Base-by-base conservation (phyloP, 495 filamentous ascomycete species). In the Hypoxylon crocopeplum region DNA sequence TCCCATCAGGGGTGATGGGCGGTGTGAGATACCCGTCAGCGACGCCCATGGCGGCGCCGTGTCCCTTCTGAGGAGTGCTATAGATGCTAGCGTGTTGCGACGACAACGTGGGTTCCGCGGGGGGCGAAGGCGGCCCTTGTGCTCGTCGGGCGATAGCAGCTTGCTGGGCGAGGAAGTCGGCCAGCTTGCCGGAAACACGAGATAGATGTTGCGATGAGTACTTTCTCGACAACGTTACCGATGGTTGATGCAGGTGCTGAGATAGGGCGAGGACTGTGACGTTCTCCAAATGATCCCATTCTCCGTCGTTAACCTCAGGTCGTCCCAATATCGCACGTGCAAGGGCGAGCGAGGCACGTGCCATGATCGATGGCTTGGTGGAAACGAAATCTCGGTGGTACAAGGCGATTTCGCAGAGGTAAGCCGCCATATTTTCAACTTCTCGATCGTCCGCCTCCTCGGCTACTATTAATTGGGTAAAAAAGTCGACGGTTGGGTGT, bases 311-410 rank as follows among this genome's bases (percentile, higher is more conserved):
- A 50, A 89, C 82, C 67, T 94, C 89, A 34, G 87, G 84, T 51
- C 91, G 86, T 69, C 84, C 84, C 32, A 98, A 82, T 59, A 99
- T 92, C 73, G 88, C 93, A 37, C 92, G 81, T 25, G 94, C 88
- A 39, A 99, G 79, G 33, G 90, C 91, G 45, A 98, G 77, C 1
- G 93, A 90, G 39, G 91, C 88, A 58, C 90, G 82, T 37, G 94
- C 94, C 79, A 98, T 89, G 58, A 95, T 86, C 3, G 92, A 96
- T 15, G 94, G 92, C 51, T 86, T 87, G 46, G 86, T 89, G 29
- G 90, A 91, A 47, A 99, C 92, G 67, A 98, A 98, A 48, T 98
- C 95, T 65, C 91, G 88, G 75, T 97, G 91, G 78, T 95, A 99
- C 36, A 98, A 77, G 20, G 92, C 91, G 65, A 97, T 92, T 75